Base-by-base conservation (phyloP, 805 yeast genomes). In the Wickerhamiella vanderwaltii region DNA sequence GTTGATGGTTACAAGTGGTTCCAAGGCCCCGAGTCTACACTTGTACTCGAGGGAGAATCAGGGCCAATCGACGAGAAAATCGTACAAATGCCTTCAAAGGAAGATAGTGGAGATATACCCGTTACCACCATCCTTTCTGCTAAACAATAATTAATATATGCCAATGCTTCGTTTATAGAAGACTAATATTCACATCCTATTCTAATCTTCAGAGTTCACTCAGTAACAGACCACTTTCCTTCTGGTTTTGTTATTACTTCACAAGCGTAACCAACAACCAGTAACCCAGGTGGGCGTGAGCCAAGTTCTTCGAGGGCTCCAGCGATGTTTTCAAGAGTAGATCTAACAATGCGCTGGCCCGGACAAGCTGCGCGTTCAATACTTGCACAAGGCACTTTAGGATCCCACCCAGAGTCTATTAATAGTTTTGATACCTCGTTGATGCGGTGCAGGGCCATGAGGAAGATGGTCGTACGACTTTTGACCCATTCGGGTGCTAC, bases 341-440 rank as follows among this genome's bases (percentile, higher is more conserved):
- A 82, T 48, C 94, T 66, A 3, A 86, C 75, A 4, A 87, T 70
- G 43, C 97, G 62, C 62, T 88, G 96, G 56, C 87, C 97, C 0
- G 91, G 86, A 59, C 96, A 86, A 12, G 91, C 77, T 0, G 95
- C 94, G 44, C 96, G 69, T 58, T 88, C 97, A 2, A 88, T 75
- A 17, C 87, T 76, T 2, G 91, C 85, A 22, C 82, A 83, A 0
- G 96, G 95, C 6, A 80, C 65, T 15, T 69, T 65, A 1, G 66
- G 60, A 39, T 77, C 77, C 95, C 95, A 88, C 0, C 66, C 62
- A 9, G 74, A 78, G 5, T 66, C 67, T 5, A 75, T 71, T 9
- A 75, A 57, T 9, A 50, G 48, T 15, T 48, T 49, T 12, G 56
- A 52, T 0, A 65, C 54, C 7, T 54, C 56, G 9, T 57, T 58